Evolutionary conservation across 2,329 filamentous ascomycete genomes (phyloP).

Genomic region (Endoconidiophora polonica): DNA sequence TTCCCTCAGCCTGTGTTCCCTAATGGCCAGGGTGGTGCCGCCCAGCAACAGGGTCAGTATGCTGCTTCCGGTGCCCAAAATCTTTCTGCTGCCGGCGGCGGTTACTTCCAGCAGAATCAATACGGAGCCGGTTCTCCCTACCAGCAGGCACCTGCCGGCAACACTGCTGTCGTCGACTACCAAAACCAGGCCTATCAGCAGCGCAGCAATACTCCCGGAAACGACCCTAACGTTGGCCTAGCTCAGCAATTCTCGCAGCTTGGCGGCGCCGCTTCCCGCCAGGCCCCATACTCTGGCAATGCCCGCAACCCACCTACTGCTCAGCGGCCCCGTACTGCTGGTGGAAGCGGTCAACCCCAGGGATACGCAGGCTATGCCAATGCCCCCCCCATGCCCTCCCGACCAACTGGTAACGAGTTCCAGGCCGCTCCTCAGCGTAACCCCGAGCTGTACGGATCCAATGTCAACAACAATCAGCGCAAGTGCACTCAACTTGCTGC

Average conservation of each 20-base stretch:
- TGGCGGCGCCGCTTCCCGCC: conserved; percentile 51
- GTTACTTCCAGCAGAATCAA: conserved; percentile 46
- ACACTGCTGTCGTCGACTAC: conserved; percentile 30
- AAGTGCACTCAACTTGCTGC: conserved; percentile 55
- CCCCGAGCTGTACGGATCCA: conserved; percentile 56
- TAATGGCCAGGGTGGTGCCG: conserved; percentile 23
- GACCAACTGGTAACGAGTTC: conserved; percentile 48
- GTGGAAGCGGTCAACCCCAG: conserved; percentile 44
- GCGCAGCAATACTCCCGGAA: conserved; percentile 42
- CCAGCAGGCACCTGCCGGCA: conserved; percentile 24
- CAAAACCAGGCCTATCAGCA: conserved; percentile 30
- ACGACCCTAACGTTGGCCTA: conserved; percentile 77
- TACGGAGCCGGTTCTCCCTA: conserved; percentile 17
- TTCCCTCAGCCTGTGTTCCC: conserved; percentile 78
- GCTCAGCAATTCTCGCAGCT: conserved; percentile 94
- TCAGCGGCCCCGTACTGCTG: conserved; percentile 72
- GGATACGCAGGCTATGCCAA: conserved; percentile 50
- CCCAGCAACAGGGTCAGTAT: conserved; percentile 20
- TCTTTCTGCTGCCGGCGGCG: conserved; percentile 10
- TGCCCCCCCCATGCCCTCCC: conserved; percentile 46
- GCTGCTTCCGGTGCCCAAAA: conserved; percentile 17
- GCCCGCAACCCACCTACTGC: conserved; percentile 45
- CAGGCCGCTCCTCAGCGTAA: conserved; percentile 69
- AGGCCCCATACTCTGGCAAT: conserved; percentile 37
- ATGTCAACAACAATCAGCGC: conserved; percentile 53